Evolutionary conservation across 140 eudicot genomes (phyloP), one percentile per base, ranked within the genome.

Genomic region (Cichorium intybus): DNA sequence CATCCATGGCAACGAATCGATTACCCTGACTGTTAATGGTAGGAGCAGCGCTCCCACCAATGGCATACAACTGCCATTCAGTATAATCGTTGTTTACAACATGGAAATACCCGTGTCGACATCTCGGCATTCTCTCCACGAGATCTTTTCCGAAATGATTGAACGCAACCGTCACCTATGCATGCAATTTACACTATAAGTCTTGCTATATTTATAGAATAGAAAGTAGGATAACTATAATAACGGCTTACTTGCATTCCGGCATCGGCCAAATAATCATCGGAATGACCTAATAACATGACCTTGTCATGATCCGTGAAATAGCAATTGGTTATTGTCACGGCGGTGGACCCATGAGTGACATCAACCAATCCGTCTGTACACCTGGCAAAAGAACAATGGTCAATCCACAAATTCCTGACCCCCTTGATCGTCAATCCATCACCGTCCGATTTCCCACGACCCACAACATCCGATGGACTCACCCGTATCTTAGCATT

Each of bases 11-110:
- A n/a, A 72, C 80, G 52, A 85, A 89, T 15, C 97, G 85, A 34
- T 89, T 89, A 24, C 97, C 97, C 55, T 89, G 97, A 54, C 97
- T 86, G 41, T 83, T 85, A 39, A 89, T 89, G 45, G 97, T 89
- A 12, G 97, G 97, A 60, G 68, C 81, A 6, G 97, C 97, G 22
- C 97, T 89, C 51, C 97, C 97, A 6, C 97, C 97, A 21, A 89
- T 83, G 9, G 95, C 97, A 70, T 89, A 89, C 85, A 89, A 79
- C 58, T 83, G 43, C 97, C 97, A 89, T 65, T 77, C 80, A 0
- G 82, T 85, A 35, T 77, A 89, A 62, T 89, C 97, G 6, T 89
- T 89, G 70, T 89, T 89, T 58, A 89, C 97, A 10, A 89, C 92
- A 64, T 89, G 97, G 55, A 89, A 71, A 74, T 83, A 89, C 23